These are phyloP conservation scores for Enterocytospora artemiae DNA, from an alignment of 371 early-diverging fungal species.

Conservation along the genomic window DNA sequence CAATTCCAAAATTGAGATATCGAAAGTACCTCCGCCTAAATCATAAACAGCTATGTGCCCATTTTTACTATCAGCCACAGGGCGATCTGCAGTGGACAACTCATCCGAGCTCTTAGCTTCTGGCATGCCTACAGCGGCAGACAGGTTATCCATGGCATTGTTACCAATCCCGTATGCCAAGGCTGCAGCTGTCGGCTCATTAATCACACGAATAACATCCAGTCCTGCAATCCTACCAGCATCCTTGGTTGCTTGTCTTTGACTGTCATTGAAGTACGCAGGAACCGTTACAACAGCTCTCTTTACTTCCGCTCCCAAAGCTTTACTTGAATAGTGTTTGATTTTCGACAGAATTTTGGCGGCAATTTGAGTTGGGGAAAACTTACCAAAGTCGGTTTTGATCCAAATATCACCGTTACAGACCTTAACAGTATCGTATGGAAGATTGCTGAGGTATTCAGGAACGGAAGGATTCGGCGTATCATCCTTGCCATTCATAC, in stretches of 20 bases:
- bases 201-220: conserved; percentile 86
- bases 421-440: conserved; percentile 77
- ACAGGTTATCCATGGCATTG: too few relatives aligned
- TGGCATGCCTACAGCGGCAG: too few relatives aligned
- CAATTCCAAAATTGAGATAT: conserved; percentile 90
- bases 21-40: conserved; percentile 98
- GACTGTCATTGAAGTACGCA: conserved; percentile 82
- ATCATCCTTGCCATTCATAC: too few relatives aligned
- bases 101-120: too few relatives aligned
- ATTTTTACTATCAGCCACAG: too few relatives aligned
- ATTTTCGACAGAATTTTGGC: conserved; percentile 80
- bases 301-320: conserved; percentile 69
- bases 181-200: conserved; percentile 97
- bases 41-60: conserved; percentile 75
- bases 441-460: conserved; percentile 71
- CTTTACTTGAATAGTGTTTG: conserved; percentile 82
- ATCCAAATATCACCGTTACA: conserved; percentile 93
- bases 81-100: too few relatives aligned
- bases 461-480: too few relatives aligned
- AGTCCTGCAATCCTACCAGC: conserved; percentile 88
- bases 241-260: conserved; percentile 95
- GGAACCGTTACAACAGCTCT: conserved; percentile 89
- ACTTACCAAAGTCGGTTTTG: conserved; percentile 73
- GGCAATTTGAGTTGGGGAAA: conserved; percentile 85
- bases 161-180: conserved; percentile 77